A percentile compares a stretch with the other conserved stretches of the same genome.
phyloP scores from a whole-genome alignment of 768 basidiomycete genomes.

The Leccinum boreale region DNA sequence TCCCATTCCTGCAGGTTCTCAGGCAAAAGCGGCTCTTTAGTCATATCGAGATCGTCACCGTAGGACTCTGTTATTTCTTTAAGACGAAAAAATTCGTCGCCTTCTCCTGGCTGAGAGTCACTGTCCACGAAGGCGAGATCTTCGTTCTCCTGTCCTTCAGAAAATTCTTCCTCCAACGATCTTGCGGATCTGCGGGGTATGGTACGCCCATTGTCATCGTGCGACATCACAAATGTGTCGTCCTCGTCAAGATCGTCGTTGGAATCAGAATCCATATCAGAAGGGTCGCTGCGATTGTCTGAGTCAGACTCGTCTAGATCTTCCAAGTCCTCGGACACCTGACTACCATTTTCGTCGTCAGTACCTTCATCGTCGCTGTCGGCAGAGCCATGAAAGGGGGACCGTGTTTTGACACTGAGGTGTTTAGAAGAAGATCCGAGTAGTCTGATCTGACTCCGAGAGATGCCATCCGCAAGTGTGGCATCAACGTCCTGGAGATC shows the following conservation, averaged over 20 bases:
- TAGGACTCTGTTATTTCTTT: conserved; percentile 36
- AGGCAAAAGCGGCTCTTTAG: conserved; percentile 54
- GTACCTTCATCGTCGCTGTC: conserved; percentile 36
- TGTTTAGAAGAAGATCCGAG: conserved; percentile 78
- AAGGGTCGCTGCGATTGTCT: not conserved
- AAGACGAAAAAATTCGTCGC: conserved; percentile 71
- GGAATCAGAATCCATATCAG: conserved; percentile 2
- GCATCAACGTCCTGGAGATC: conserved; percentile 82
- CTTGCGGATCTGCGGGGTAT: conserved; percentile 40
- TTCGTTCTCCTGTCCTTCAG: conserved; percentile 33
- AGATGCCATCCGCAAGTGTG: conserved; percentile 83
- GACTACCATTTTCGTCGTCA: conserved; percentile 15
- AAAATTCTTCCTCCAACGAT: conserved; percentile 35
- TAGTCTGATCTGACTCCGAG: conserved; percentile 76
- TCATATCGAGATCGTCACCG: conserved; percentile 62
- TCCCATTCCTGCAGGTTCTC: conserved; percentile 73
- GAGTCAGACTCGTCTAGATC: not conserved
- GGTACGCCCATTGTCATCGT: conserved; percentile 47
- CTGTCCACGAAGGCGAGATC: conserved; percentile 72
- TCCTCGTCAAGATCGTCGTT: not conserved
- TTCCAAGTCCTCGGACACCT: conserved; percentile 15
- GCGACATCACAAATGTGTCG: not conserved
- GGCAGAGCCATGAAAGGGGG: conserved; percentile 30
- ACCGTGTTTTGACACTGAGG: conserved; percentile 44
- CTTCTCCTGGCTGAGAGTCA: conserved; percentile 67